Percentiles rank a stretch among this genome's conserved stretches.
phyloP scores from a whole-genome alignment of 23 red algal species.

The Gracilariopsis chorda region DNA sequence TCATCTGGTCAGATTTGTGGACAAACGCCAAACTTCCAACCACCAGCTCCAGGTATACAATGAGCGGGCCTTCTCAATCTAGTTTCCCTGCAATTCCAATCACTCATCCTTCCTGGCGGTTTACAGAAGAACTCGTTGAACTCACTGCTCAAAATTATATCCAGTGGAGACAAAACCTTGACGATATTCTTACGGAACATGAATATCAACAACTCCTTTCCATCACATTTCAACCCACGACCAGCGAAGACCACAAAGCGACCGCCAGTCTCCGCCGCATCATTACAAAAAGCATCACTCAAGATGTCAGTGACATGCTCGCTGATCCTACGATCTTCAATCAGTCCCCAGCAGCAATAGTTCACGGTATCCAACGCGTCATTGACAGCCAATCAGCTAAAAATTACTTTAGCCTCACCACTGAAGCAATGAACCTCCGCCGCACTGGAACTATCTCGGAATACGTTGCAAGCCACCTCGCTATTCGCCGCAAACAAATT shows the following conservation, averaged over 20 bases:
- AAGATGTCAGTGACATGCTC: neutral
- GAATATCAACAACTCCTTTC: neutral
- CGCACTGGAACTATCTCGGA: neutral
- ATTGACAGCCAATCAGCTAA: neutral
- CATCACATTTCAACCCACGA: neutral
- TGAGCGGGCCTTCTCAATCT: too few species aligned
- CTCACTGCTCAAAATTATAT: neutral
- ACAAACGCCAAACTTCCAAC: too few species aligned
- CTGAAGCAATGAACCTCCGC: neutral
- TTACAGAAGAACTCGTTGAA: neutral
- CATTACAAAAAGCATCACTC: neutral
- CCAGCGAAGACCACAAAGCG: neutral
- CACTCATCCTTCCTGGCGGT: conserved; percentile 7
- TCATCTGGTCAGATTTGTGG: too few species aligned
- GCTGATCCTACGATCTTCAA: neutral
- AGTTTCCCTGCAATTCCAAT: too few species aligned
- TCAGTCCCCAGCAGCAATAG: neutral
- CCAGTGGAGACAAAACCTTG: neutral
- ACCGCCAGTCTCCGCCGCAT: neutral
- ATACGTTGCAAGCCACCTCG: neutral
- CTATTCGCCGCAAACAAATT: neutral
- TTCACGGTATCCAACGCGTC: neutral
- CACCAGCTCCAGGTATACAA: too few species aligned
- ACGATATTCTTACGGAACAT: conserved; percentile 8
- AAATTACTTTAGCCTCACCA: neutral